These are phyloP conservation scores for Fusarium humuli DNA, from an alignment of 2,329 filamentous ascomycete genomes.

Conservation along the genomic window DNA sequence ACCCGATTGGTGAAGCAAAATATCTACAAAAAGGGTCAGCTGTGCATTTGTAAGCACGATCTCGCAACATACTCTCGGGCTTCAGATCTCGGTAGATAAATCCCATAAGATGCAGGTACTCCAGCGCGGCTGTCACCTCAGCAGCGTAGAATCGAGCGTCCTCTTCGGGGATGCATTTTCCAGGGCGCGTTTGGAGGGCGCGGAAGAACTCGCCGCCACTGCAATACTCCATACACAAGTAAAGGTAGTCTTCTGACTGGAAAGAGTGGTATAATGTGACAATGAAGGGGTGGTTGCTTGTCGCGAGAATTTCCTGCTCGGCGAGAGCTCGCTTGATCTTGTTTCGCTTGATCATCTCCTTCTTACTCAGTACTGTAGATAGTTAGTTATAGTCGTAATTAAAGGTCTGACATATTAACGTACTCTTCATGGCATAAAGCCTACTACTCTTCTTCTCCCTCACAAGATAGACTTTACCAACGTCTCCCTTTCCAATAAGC, in stretches of 20 bases:
- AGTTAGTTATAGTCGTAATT: constrained; percentile 51
- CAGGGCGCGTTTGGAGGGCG: constrained; percentile 93
- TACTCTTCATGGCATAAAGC: constrained; percentile 99
- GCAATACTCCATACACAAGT: constrained; percentile 99
- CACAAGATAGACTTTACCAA: constrained; percentile 97
- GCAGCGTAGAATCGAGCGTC: constrained; percentile 97
- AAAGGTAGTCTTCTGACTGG: constrained; percentile 97
- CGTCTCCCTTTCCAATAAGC: constrained; percentile 97
- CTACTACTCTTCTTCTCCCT: constrained; percentile 97
- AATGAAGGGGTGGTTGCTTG: constrained; percentile 98
- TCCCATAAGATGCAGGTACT: constrained; percentile 98
- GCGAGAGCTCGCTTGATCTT: constrained; percentile 99
- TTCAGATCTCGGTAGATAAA: constrained; percentile 99
- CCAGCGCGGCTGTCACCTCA: constrained; percentile 94
- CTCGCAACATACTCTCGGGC: constrained; percentile 79
- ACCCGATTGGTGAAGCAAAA: constrained; percentile 97
- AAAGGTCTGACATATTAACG: constrained; percentile 39
- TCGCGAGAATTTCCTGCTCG: constrained; percentile 97
- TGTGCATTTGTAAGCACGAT: constrained; percentile 11
- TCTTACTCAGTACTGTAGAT: constrained; percentile 89
- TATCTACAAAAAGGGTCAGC: constrained; percentile 69
- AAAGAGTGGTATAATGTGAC: constrained; percentile 99
- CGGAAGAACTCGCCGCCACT: constrained; percentile 98
- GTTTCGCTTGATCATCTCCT: constrained; percentile 99
- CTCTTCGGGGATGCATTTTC: constrained; percentile 97